Base-by-base conservation (phyloP, 305 asterid genomes). In the Nicotiana rustica region DNA sequence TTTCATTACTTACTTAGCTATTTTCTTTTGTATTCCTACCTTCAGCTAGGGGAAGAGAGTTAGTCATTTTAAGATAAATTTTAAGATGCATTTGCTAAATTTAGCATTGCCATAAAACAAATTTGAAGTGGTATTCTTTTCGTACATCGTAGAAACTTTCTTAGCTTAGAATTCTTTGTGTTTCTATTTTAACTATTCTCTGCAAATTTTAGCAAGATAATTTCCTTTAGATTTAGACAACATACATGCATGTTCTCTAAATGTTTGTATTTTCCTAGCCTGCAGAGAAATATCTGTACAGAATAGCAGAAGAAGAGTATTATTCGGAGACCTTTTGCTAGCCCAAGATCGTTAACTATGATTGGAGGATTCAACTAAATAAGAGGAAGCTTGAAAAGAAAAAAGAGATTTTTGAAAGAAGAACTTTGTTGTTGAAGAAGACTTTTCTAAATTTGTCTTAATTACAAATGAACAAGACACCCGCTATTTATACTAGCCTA, bases 181-280 rank as follows among this genome's bases (percentile, higher is more conserved):
- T 60, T 60, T 60, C 31, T 60, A 19, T 60, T 60, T 60, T 15
- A 15, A 55, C 13, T 59, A 59, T n/a, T n/a, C 29, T 59, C 12
- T 59, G 29, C 65, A 59, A 59, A 56, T 56, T 29, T 1, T n/a
- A 59, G 10, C 65, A 56, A 67, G 55, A 78, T 12, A 31, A 56
- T 33, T 3, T 36, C 61, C 56, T 8, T 49, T 44, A 77, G 52
- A 60, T 13, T 62, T 59, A 10, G 25, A 21, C 35, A 29, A 52
- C 35, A 25, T 56, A 10, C 56, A 64, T 60, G 3, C 10, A 35
- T 36, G 73, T 71, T 57, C 86, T 44, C 64, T 35, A 36, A 69
- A 81, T 78, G 47, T 41, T 80, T 25, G 73, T 25, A 25, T 25
- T 25, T 25, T 25, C 29, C 29, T 25, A 25, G 29, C 29, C 29